Evolutionary conservation across 2,329 filamentous ascomycete genomes (phyloP).

Genomic region (Colletotrichum destructivum): DNA sequence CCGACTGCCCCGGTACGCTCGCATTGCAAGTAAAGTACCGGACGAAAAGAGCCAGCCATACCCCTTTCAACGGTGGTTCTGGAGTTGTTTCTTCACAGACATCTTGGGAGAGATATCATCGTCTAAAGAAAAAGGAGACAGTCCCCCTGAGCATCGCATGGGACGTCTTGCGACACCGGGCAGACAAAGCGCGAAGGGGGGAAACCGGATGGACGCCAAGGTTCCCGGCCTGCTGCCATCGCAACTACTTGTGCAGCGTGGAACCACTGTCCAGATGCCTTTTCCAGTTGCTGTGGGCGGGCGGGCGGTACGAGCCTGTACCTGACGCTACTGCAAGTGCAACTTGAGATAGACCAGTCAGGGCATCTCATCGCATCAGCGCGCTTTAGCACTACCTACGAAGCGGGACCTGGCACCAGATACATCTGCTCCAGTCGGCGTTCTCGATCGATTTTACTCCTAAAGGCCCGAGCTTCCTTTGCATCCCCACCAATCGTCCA

Average conservation of each 20-base stretch:
- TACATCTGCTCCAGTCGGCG: conserved; percentile 15
- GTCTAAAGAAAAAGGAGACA: conserved; percentile 12
- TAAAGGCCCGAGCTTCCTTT: conserved; percentile 14
- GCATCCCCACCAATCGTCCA: conserved; percentile 22
- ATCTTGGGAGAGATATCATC: not conserved
- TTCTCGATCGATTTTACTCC: not conserved
- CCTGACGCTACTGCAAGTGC: conserved; percentile 34
- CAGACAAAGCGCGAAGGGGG: conserved; percentile 20
- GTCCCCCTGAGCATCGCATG: conserved; percentile 22
- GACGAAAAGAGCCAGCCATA: not conserved
- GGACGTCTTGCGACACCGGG: conserved; percentile 25
- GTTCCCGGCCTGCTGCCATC: conserved; percentile 1
- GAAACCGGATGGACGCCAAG: conserved; percentile 5
- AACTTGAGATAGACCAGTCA: conserved; percentile 28
- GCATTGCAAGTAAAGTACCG: conserved; percentile 12
- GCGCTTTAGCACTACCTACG: conserved; percentile 7
- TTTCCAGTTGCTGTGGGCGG: not conserved
- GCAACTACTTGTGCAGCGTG: not conserved
- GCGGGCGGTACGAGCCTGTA: conserved; percentile 3
- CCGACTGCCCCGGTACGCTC: conserved; percentile 12
- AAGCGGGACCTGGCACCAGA: conserved; percentile 24
- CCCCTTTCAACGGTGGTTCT: conserved; percentile 10
- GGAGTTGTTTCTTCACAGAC: not conserved
- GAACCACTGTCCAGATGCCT: not conserved
- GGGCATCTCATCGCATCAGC: conserved; percentile 10